A percentile compares a stretch with the other conserved stretches of the same genome.
phyloP scores from a whole-genome alignment of 805 yeast species.

The Candida sonorensis region DNA sequence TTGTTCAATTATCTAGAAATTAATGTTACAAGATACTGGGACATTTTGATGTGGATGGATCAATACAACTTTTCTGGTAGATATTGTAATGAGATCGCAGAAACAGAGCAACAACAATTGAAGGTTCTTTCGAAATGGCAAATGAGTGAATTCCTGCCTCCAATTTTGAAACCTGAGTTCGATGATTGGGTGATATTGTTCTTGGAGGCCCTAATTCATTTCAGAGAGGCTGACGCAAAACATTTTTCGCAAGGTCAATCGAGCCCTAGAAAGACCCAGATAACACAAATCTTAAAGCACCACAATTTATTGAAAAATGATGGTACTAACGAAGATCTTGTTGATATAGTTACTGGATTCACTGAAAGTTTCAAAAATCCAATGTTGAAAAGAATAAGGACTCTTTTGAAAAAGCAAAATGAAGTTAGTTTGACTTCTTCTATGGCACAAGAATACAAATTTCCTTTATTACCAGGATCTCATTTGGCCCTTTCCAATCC shows the following conservation, averaged over 20 bases:
- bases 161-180: slow-evolving; percentile 72
- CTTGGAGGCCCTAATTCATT: slow-evolving; percentile 58
- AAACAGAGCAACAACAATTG: slow-evolving; percentile 36
- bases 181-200: slow-evolving; percentile 80
- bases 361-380: slow-evolving; percentile 56
- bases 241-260: slow-evolving; percentile 20
- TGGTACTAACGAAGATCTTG: slow-evolving; percentile 8
- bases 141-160: slow-evolving; percentile 65
- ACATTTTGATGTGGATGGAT: slow-evolving; percentile 92
- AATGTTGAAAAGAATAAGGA: slow-evolving; percentile 56
- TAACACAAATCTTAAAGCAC: slow-evolving; percentile 46
- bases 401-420: slow-evolving; percentile 60
- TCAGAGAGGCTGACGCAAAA: slow-evolving; percentile 35
- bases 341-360: slow-evolving; percentile 34
- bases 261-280: slow-evolving; percentile 64
- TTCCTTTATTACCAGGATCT: slow-evolving; percentile 76
- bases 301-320: slow-evolving; percentile 24
- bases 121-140: slow-evolving; percentile 69
- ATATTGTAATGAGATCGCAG: slow-evolving; percentile 39
- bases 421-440: slow-evolving; percentile 60
- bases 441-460: slow-evolving; percentile 55
- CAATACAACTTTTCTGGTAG: slow-evolving; percentile 80
- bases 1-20: slow-evolving; percentile 78
- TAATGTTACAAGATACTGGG: slow-evolving; percentile 78
- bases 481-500: slow-evolving; percentile 57